Percentiles rank a stretch among this genome's conserved stretches.
These are phyloP conservation scores for Ophiostoma pallidulum DNA, from an alignment of 2,329 filamentous ascomycete genomes.

Conservation along the genomic window DNA sequence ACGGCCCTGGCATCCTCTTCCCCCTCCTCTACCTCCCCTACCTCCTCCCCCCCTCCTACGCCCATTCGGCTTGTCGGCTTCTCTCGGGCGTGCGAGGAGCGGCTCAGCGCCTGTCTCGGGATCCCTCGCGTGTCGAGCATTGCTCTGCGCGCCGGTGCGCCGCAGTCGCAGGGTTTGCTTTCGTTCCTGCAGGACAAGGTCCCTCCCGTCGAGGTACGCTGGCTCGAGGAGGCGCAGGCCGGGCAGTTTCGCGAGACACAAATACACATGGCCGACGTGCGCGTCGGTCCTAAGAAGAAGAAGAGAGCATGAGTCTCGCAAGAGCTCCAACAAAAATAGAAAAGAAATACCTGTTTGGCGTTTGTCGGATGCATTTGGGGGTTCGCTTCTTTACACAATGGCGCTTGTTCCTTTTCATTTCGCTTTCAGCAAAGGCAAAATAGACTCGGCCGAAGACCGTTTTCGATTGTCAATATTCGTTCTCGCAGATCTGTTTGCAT, in stretches of 20 bases:
- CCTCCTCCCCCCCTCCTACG: slow-evolving; percentile 13
- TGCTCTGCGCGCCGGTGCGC: slow-evolving; percentile 47
- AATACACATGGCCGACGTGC: slow-evolving; percentile 35
- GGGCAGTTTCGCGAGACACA: slow-evolving; percentile 37
- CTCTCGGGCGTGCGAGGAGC: slow-evolving; percentile 48
- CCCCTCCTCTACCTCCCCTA: neutral
- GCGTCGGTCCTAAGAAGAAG: slow-evolving; percentile 28
- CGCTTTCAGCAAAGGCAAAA: neutral
- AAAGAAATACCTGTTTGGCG: neutral
- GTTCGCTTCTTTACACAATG: no score
- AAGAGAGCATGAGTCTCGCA: neutral
- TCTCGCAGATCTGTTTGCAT: no score
- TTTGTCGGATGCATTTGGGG: neutral
- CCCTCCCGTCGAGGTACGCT: slow-evolving; percentile 41
- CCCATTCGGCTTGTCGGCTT: slow-evolving; percentile 52
- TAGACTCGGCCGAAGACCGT: no score
- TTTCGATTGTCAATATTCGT: no score
- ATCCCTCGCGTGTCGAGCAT: slow-evolving; percentile 57
- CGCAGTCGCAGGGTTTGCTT: slow-evolving; percentile 46
- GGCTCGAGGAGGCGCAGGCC: slow-evolving; percentile 40
- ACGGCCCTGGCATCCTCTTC: neutral
- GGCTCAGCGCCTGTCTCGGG: slow-evolving; percentile 46
- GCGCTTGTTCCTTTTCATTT: neutral
- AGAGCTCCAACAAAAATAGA: no score
- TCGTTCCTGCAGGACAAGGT: slow-evolving; percentile 47